phyloP scores from a whole-genome alignment of 177 flowering plant species.

The Telopea speciosissima region DNA sequence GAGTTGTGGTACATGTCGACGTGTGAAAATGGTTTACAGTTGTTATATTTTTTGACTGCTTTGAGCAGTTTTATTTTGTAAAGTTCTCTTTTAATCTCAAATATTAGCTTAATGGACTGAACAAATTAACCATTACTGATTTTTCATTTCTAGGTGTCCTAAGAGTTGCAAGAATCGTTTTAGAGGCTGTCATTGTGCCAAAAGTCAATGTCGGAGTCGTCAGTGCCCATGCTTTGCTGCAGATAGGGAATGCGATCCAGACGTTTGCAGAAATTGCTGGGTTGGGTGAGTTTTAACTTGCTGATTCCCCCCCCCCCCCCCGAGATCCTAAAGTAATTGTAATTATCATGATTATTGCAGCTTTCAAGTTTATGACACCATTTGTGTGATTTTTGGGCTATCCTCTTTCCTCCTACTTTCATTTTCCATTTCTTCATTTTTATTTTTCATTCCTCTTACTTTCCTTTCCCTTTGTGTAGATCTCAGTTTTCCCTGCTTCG shows the following conservation, averaged over 20 bases:
- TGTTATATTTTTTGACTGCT: not conserved
- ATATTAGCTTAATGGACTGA: not conserved
- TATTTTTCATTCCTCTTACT: too few species aligned
- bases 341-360: not conserved
- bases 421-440: too few species aligned
- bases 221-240: conserved; percentile 99
- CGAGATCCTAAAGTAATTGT: not conserved
- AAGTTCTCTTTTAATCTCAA: not conserved
- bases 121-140: not conserved
- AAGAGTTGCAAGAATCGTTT: conserved; percentile 95
- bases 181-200: conserved; percentile 99
- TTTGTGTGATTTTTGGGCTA: not conserved
- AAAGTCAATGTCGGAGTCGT: conserved; percentile 98
- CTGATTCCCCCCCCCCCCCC: not conserved
- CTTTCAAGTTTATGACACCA: not conserved
- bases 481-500: too few species aligned
- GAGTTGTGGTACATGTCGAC: not conserved
- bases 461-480: too few species aligned
- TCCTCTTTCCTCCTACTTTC: too few species aligned
- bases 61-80: not conserved
- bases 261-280: conserved; percentile 99
- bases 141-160: conserved; percentile 54
- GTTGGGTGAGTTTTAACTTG: conserved; percentile 50
- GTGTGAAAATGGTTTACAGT: not conserved
- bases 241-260: conserved; percentile 97